phyloP scores from a whole-genome alignment of 345 rosid species.

The Gossypium turneri region DNA sequence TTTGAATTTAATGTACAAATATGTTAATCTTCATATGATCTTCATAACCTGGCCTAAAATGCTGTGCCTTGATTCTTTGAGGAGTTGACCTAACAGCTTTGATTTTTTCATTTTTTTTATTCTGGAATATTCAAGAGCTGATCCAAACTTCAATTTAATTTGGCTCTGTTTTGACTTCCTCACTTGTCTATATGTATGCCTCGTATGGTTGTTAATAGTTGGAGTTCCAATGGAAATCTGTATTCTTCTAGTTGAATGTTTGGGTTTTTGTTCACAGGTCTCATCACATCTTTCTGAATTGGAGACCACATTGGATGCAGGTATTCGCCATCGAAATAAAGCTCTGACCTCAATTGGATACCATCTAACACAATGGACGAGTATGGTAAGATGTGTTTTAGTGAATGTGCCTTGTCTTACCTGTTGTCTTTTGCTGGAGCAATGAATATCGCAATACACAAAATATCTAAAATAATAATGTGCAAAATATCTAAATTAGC shows the following conservation, averaged over 20 bases:
- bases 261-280: slow-evolving; percentile 49
- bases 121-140: background rate
- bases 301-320: slow-evolving; percentile 90
- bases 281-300: slow-evolving; percentile 81
- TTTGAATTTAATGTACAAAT: background rate
- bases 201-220: background rate
- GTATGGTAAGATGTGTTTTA: slow-evolving; percentile 46
- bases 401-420: background rate
- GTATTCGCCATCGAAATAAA: slow-evolving; percentile 71
- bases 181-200: background rate
- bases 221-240: background rate
- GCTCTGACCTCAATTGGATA: slow-evolving; percentile 71
- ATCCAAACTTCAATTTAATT: background rate
- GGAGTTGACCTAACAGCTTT: background rate
- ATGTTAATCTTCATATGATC: background rate
- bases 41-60: background rate
- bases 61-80: slow-evolving; percentile 6
- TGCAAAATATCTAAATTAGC: background rate
- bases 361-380: slow-evolving; percentile 71
- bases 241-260: slow-evolving; percentile 16
- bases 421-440: slow-evolving; percentile 10
- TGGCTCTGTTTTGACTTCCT: background rate
- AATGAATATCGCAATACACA: background rate
- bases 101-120: background rate
- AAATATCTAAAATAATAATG: background rate